Percentiles rank a stretch among this genome's conserved stretches.
Conservation (phyloP, 192 early-diverging fungal species). For the Gaertneriomyces semiglobifer region DNA sequence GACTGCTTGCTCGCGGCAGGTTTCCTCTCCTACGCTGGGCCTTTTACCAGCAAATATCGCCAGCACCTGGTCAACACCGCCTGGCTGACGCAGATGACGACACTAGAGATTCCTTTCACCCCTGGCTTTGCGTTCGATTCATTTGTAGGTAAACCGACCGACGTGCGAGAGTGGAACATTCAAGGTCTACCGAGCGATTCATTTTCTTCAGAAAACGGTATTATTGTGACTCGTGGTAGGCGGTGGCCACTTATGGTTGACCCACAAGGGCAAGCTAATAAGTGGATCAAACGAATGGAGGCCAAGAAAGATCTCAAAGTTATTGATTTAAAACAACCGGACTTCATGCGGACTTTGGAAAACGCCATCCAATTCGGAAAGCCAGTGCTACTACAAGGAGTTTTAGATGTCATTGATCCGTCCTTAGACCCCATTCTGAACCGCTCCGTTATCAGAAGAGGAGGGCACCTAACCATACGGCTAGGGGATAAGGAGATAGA, state of each 20-base stretch:
- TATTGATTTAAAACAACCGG: conserved; percentile 56
- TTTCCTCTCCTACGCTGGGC: conserved; percentile 59
- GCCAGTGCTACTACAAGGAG: conserved; percentile 56
- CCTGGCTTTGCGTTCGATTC: conserved; percentile 52
- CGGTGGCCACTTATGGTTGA: conserved; percentile 63
- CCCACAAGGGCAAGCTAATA: conserved; percentile 62
- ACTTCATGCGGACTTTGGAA: conserved; percentile 56
- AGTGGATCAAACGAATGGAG: conserved; percentile 64
- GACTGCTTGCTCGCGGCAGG: conserved; percentile 58
- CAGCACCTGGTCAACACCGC: conserved; percentile 40
- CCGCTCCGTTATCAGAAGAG: conserved; percentile 59
- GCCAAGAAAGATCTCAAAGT: conserved; percentile 53
- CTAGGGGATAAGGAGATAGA: conserved; percentile 62
- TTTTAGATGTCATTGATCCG: conserved; percentile 55
- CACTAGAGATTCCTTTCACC: conserved; percentile 53
- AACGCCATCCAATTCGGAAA: conserved; percentile 56
- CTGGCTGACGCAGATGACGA: conserved; percentile 58
- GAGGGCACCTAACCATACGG: conserved; percentile 49
- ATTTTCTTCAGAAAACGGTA: conserved; percentile 61
- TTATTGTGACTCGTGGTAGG: conserved; percentile 55
- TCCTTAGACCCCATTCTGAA: conserved; percentile 56
- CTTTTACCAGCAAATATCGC: conserved; percentile 59
- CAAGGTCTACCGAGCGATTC: conserved; percentile 59
- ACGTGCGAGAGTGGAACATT: conserved; percentile 62
- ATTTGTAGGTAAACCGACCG: conserved; percentile 57